Evolutionary conservation across 805 yeast species (phyloP).

Genomic region (Saccharomycopsis sp.): DNA sequence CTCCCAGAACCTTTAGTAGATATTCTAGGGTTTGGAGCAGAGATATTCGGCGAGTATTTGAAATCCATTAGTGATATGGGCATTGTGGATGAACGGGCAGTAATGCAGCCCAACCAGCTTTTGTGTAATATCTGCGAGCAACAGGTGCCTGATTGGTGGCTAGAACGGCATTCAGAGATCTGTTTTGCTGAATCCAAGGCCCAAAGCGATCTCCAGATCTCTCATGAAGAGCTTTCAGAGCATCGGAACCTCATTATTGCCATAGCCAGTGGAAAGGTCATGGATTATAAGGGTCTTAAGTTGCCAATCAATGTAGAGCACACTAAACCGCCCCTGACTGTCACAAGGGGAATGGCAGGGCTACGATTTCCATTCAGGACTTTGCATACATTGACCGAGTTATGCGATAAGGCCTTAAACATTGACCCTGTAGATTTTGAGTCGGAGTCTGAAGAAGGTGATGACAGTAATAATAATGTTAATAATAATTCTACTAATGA

Average conservation of each 20-base stretch:
- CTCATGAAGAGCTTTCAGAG: slow-evolving; percentile 73
- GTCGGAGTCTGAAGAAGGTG: slow-evolving; percentile 12
- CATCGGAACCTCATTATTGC: slow-evolving; percentile 48
- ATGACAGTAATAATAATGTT: slow-evolving; percentile 3
- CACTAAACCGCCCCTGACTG: slow-evolving; percentile 1
- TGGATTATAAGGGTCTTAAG: slow-evolving; percentile 54
- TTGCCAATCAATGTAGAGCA: slow-evolving; percentile 31
- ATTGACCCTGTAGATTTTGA: slow-evolving; percentile 66
- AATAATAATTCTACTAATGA: slow-evolving; percentile 21
- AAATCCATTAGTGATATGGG: slow-evolving; percentile 51
- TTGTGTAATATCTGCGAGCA: slow-evolving; percentile 91
- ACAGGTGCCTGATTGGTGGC: slow-evolving; percentile 92
- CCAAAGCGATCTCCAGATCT: slow-evolving; percentile 64
- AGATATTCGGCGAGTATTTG: slow-evolving; percentile 71
- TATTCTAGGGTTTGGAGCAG: slow-evolving; percentile 83
- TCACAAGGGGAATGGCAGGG: slow-evolving; percentile 1
- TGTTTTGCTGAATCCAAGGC: slow-evolving; percentile 82
- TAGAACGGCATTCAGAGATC: slow-evolving; percentile 82
- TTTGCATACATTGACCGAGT: slow-evolving; percentile 48
- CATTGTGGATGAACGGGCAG: slow-evolving; percentile 51
- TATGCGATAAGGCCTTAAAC: slow-evolving; percentile 67
- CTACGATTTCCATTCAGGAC: slow-evolving; percentile 58
- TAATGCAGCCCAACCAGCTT: slow-evolving; percentile 77
- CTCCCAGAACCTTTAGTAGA: slow-evolving; percentile 66
- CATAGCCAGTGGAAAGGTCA: slow-evolving; percentile 28